Conservation (phyloP, 1,139 yeast genomes). For the Yamadazyma mexicana region DNA sequence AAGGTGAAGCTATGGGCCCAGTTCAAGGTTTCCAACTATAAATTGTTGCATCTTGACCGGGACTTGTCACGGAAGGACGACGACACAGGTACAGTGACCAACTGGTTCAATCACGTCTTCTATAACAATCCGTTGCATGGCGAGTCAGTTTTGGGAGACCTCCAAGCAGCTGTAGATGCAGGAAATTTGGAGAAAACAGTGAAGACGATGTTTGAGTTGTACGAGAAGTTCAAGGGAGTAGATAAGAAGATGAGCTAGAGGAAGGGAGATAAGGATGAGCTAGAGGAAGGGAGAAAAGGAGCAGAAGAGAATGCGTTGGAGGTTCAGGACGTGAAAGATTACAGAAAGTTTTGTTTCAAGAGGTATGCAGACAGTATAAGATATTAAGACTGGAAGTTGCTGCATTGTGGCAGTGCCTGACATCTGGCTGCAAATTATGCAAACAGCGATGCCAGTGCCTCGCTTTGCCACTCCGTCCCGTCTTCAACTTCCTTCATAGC, state of each 20-base stretch:
- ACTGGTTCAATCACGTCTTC: slow-evolving; percentile 26
- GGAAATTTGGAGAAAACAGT: slow-evolving; percentile 27
- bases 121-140: slow-evolving; percentile 12
- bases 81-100: slow-evolving; percentile 4
- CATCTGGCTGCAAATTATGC: no score
- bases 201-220: slow-evolving; percentile 29
- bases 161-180: slow-evolving; percentile 23
- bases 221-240: slow-evolving; percentile 36
- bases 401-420: no score
- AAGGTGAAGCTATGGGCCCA: slow-evolving; percentile 61
- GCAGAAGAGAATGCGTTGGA: no score
- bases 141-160: slow-evolving; percentile 20
- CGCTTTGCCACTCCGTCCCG: no score
- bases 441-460: no score
- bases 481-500: no score
- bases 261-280: not conserved
- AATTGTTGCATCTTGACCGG: slow-evolving; percentile 51
- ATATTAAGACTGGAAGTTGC: no score
- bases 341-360: no score
- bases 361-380: no score
- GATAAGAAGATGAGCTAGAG: slow-evolving; percentile 13
- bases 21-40: slow-evolving; percentile 54
- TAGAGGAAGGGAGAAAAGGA: no score
- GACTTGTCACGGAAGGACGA: slow-evolving; percentile 21
- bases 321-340: no score